A percentile compares a stretch with the other conserved stretches of the same genome.
phyloP scores from a whole-genome alignment of 306 rosid genomes.

The Calophaca sinica region DNA sequence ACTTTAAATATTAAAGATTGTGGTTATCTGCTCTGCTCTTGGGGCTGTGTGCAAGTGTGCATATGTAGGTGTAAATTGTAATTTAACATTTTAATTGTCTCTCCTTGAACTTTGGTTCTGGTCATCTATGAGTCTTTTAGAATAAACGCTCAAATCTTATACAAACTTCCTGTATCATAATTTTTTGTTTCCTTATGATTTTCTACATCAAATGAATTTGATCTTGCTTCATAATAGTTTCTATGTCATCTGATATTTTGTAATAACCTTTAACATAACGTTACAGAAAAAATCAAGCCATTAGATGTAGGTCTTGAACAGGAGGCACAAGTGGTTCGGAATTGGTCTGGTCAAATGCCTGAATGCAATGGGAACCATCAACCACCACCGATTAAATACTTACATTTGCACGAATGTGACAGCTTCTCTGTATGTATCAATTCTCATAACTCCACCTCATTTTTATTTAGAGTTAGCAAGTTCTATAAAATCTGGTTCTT shows the following conservation, averaged over 20 bases:
- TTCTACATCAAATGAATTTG: conserved; percentile 5
- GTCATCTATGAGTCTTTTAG: background rate
- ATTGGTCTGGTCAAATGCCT: conserved; percentile 64
- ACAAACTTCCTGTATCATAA: conserved; percentile 1
- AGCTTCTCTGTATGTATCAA: conserved; percentile 81
- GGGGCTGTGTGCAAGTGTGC: background rate
- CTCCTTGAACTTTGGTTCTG: conserved; percentile 6
- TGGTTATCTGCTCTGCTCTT: background rate
- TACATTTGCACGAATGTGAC: conserved; percentile 82
- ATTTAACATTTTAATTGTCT: conserved; percentile 2
- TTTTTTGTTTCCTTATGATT: conserved; percentile 9
- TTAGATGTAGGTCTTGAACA: conserved; percentile 93
- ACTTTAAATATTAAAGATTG: background rate
- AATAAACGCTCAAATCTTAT: background rate
- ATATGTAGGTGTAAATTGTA: background rate
- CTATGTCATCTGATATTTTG: background rate
- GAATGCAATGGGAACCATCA: conserved; percentile 72
- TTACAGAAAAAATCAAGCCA: conserved; percentile 95
- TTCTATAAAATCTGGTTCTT: conserved; percentile 24
- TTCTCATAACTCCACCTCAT: conserved; percentile 21
- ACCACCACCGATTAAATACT: conserved; percentile 84
- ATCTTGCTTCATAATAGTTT: conserved; percentile 32
- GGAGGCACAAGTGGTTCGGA: conserved; percentile 90
- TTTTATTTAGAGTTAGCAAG: conserved; percentile 20
- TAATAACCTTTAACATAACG: conserved; percentile 42